These are phyloP conservation scores for Wickerhamiella kazuoi DNA, from an alignment of 805 yeast species.

Conservation along the genomic window DNA sequence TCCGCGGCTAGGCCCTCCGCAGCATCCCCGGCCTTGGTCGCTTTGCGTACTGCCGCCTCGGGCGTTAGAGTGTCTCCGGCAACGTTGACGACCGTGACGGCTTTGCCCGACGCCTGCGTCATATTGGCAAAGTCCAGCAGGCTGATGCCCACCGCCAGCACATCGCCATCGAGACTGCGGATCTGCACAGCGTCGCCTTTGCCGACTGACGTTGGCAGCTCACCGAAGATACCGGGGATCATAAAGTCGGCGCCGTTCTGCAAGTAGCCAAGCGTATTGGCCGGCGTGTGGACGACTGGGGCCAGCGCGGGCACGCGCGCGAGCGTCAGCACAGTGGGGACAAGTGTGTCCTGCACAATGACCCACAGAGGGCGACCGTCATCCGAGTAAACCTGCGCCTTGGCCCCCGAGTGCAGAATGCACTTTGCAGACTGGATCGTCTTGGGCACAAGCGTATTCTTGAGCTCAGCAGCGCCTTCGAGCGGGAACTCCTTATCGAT, in stretches of 20 bases:
- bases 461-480: slow-evolving; percentile 16
- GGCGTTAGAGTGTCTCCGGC: slow-evolving; percentile 46
- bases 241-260: slow-evolving; percentile 52
- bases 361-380: slow-evolving; percentile 60
- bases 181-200: slow-evolving; percentile 55
- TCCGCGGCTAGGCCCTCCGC: slow-evolving; percentile 3
- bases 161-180: slow-evolving; percentile 30
- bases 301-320: slow-evolving; percentile 53
- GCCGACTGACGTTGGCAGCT: slow-evolving; percentile 32
- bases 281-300: slow-evolving; percentile 56
- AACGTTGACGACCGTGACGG: slow-evolving; percentile 54
- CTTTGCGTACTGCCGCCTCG: slow-evolving; percentile 17
- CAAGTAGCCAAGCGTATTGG: slow-evolving; percentile 52
- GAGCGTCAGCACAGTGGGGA: slow-evolving; percentile 54
- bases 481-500: slow-evolving; percentile 26
- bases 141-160: slow-evolving; percentile 13
- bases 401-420: slow-evolving; percentile 30
- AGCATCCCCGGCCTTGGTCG: slow-evolving; percentile 7
- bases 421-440: slow-evolving; percentile 48
- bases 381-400: slow-evolving; percentile 47
- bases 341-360: slow-evolving; percentile 22
- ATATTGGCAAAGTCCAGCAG: slow-evolving; percentile 25
- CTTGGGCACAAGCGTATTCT: slow-evolving; percentile 28
- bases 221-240: slow-evolving; percentile 31
- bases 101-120: slow-evolving; percentile 53